phyloP scores from a whole-genome alignment of 495 filamentous ascomycete genomes.

The Xylaria telfairii region DNA sequence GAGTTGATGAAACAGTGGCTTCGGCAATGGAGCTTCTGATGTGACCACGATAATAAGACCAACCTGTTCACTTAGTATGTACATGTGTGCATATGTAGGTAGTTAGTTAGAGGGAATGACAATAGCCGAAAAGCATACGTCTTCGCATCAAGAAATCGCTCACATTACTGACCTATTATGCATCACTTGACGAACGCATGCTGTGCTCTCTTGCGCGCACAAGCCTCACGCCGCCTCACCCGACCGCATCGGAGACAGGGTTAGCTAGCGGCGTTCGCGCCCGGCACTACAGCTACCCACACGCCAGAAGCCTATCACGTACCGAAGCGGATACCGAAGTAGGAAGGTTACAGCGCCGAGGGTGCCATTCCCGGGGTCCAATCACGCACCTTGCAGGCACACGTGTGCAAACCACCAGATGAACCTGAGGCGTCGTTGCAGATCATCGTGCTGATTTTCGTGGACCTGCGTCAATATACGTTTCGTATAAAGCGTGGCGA shows the following conservation, averaged over 20 bases:
- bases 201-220: not conserved
- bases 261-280: not conserved
- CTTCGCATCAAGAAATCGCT: constrained; percentile 5
- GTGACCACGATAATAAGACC: not conserved
- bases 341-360: constrained; percentile 22
- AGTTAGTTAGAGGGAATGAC: not conserved
- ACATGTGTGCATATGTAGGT: not conserved
- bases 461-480: not conserved
- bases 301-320: constrained; percentile 6
- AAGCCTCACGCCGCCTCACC: not conserved
- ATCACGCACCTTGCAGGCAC: not conserved
- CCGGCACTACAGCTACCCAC: not conserved
- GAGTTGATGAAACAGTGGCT: constrained; percentile 6
- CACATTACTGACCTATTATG: not conserved
- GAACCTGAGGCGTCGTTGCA: not conserved
- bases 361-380: not conserved
- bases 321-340: constrained; percentile 6
- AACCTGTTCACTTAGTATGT: not conserved
- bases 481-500: not conserved
- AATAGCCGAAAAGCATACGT: not conserved
- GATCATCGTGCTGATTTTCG: not conserved
- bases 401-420: constrained; percentile 15
- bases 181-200: constrained; percentile 10
- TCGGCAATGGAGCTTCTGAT: constrained; percentile 10
- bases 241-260: not conserved